phyloP scores from a whole-genome alignment of 495 filamentous ascomycete species.

The Darksidea phi region DNA sequence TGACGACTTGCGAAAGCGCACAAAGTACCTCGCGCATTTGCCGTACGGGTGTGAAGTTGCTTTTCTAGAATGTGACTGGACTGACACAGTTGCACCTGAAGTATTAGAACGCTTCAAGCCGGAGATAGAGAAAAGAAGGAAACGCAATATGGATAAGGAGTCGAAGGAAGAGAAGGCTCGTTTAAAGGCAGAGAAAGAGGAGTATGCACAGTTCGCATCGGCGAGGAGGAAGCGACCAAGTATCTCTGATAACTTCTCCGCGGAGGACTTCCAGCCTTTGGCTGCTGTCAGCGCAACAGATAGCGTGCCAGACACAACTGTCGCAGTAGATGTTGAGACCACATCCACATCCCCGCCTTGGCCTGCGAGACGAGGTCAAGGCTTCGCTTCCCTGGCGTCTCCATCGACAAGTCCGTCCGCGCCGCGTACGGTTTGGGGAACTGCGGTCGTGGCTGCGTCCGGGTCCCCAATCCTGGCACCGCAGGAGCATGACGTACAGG shows the following conservation, averaged over 20 bases:
- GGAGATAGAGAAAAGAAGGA: conserved; percentile 77
- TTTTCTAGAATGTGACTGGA: conserved; percentile 97
- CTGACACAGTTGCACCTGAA: conserved; percentile 76
- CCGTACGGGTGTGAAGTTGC: conserved; percentile 90
- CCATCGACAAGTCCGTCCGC: conserved; percentile 76
- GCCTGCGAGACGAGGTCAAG: conserved; percentile 46
- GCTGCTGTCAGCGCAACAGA: too few relatives aligned
- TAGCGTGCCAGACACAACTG: conserved; percentile 45
- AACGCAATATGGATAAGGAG: conserved; percentile 82
- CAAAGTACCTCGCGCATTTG: conserved; percentile 88
- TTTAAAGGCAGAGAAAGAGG: conserved; percentile 78
- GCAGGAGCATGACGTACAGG: conserved; percentile 44
- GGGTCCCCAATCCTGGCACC: conserved; percentile 31
- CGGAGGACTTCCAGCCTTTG: conserved; percentile 64
- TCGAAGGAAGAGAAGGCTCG: conserved; percentile 86
- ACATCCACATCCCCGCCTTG: conserved; percentile 60
- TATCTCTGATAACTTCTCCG: conserved; percentile 37
- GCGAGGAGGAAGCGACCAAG: conserved; percentile 41
- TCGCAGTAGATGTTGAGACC: conserved; percentile 46
- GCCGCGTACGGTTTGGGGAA: conserved; percentile 83
- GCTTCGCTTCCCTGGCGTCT: conserved; percentile 63
- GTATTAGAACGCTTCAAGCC: conserved; percentile 68
- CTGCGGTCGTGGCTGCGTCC: conserved; percentile 57
- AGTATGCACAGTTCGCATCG: conserved; percentile 52
- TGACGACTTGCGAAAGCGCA: conserved; percentile 78